Conservation (phyloP, 768 basidiomycete genomes). For the Fomitopsis serialis region DNA sequence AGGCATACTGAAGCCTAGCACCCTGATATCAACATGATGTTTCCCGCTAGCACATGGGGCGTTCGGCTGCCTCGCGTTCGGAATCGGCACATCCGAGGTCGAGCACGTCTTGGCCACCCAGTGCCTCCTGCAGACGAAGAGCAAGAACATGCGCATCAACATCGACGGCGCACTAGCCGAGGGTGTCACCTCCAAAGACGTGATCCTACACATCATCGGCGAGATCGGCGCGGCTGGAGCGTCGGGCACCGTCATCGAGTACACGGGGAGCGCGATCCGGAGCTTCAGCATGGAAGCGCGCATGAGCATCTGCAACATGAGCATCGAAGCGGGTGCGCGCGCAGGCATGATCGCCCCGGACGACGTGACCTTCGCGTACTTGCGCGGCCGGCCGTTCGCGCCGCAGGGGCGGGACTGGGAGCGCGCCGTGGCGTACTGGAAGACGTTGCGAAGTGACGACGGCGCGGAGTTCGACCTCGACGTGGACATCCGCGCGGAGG, state of each 20-base stretch:
- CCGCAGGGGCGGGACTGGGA: constrained; percentile 59
- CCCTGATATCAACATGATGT: no score
- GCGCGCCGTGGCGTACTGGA: constrained; percentile 54
- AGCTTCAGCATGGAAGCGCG: constrained; percentile 58
- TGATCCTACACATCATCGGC: constrained; percentile 61
- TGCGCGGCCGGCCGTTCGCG: constrained; percentile 52
- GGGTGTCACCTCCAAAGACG: constrained; percentile 59
- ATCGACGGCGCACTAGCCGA: constrained; percentile 51
- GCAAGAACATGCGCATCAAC: constrained; percentile 61
- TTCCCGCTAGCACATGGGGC: constrained; percentile 67
- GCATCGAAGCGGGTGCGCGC: constrained; percentile 60
- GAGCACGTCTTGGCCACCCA: constrained; percentile 68
- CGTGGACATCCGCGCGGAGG: constrained; percentile 51
- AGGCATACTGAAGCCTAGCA: no score
- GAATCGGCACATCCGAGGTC: constrained; percentile 65
- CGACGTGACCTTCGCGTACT: constrained; percentile 56
- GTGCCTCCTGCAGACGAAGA: constrained; percentile 55
- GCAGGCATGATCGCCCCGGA: constrained; percentile 66
- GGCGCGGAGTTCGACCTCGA: constrained; percentile 56
- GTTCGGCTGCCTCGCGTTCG: constrained; percentile 63
- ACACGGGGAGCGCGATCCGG: constrained; percentile 50
- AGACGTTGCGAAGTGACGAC: constrained; percentile 48
- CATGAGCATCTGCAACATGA: constrained; percentile 63
- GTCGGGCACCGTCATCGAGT: constrained; percentile 61
- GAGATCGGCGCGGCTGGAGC: constrained; percentile 61